Percentiles rank a stretch among this genome's conserved stretches.
These are phyloP conservation scores for Blastocystis sp. DNA, from an alignment of 352 stramenopile genomes.

Conservation along the genomic window DNA sequence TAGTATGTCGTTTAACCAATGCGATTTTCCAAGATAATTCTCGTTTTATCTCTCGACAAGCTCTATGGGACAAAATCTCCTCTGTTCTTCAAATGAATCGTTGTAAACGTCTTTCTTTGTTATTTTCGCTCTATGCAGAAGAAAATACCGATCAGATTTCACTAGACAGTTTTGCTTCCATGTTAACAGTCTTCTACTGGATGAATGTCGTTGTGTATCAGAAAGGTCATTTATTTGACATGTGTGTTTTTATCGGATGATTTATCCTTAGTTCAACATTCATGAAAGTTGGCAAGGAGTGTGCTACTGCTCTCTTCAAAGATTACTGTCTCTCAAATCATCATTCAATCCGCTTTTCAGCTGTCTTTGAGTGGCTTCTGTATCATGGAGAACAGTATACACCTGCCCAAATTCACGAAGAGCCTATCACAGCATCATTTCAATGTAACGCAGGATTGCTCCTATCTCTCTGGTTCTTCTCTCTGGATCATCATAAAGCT, in stretches of 20 bases:
- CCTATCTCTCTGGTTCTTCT: background rate
- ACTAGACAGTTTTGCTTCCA: background rate
- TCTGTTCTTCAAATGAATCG: background rate
- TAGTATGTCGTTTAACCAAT: background rate
- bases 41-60: background rate
- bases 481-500: background rate
- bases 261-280: background rate
- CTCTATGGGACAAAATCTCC: background rate
- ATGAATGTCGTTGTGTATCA: background rate
- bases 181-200: background rate
- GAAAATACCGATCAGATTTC: background rate
- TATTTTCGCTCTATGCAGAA: background rate
- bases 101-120: background rate
- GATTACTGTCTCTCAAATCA: background rate
- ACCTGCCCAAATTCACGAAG: too few species aligned
- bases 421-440: too few species aligned
- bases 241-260: background rate
- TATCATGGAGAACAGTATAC: background rate
- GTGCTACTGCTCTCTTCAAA: background rate
- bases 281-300: background rate
- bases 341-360: background rate
- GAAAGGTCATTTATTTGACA: background rate
- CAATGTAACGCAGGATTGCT: background rate
- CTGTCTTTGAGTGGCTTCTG: background rate
- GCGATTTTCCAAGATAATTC: background rate